Evolutionary conservation across 225 moss, liverwort and hornwort genomes (phyloP).

Genomic region (Anthoceros angustus): DNA sequence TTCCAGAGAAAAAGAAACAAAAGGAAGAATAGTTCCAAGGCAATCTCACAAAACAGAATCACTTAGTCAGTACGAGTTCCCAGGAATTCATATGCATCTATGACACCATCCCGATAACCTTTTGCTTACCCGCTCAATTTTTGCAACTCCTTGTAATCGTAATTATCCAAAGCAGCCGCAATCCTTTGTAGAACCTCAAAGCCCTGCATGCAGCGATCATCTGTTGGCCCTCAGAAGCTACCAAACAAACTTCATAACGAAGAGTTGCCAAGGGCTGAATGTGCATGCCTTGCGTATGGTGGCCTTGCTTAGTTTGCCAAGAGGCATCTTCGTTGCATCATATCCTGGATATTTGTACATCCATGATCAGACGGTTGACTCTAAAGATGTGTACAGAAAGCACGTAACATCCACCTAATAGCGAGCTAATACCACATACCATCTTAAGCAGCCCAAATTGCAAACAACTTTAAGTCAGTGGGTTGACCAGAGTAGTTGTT

Average conservation of each 20-base stretch:
- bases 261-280: background rate
- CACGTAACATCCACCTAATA: no score
- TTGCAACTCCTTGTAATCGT: constrained; percentile 8
- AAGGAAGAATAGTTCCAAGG: no score
- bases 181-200: constrained; percentile 78
- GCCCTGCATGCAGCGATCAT: constrained; percentile 38
- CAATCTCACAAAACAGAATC: constrained; percentile 4
- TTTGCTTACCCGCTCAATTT: constrained; percentile 7
- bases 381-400: background rate
- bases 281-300: constrained; percentile 56
- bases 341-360: constrained; percentile 34
- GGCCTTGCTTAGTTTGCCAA: constrained; percentile 97
- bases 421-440: no score
- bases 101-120: no score
- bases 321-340: constrained; percentile 95
- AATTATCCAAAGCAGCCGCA: constrained; percentile 46
- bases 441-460: no score
- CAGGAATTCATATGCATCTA: no score
- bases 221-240: background rate
- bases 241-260: background rate
- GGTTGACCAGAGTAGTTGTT: no score
- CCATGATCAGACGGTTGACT: background rate
- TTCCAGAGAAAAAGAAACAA: no score
- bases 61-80: no score
- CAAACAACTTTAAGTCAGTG: no score